These are phyloP conservation scores for Scedosporium apiospermum DNA, from an alignment of 2,329 filamentous ascomycete genomes.

Conservation along the genomic window DNA sequence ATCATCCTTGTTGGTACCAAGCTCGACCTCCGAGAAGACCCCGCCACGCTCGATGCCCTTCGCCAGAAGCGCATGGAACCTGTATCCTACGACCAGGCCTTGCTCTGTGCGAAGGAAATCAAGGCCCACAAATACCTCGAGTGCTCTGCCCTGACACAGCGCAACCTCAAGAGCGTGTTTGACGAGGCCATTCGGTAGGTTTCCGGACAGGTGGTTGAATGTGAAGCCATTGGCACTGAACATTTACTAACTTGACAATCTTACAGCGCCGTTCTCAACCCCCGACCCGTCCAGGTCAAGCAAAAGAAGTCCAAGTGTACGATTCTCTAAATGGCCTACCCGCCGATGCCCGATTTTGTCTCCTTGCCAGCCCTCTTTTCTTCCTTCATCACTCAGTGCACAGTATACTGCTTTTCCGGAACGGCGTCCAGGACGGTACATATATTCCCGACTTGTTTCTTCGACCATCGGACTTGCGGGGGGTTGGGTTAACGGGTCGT, in stretches of 20 bases:
- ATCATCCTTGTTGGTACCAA: conserved; percentile 97
- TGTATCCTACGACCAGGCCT: conserved; percentile 88
- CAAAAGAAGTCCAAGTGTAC: conserved; percentile 59
- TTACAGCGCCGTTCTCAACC: conserved; percentile 60
- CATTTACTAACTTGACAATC: conserved; percentile 17
- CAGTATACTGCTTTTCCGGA: conserved; percentile 11
- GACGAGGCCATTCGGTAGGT: conserved; percentile 94
- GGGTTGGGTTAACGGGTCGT: conserved; percentile 2
- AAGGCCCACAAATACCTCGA: conserved; percentile 95
- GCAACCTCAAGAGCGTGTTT: conserved; percentile 97
- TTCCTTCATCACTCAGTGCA: conserved; percentile 5
- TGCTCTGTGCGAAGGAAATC: conserved; percentile 86
- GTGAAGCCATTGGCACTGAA: conserved; percentile 13
- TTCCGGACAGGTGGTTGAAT: neutral
- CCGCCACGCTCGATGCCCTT: conserved; percentile 69
- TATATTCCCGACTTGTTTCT: conserved; percentile 19
- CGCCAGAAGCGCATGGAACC: conserved; percentile 92
- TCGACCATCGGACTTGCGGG: conserved; percentile 12
- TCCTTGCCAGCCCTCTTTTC: neutral
- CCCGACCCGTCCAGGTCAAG: conserved; percentile 47
- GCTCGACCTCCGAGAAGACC: conserved; percentile 88
- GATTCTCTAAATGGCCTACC: conserved; percentile 46
- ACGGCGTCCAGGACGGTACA: conserved; percentile 7
- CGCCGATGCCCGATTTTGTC: neutral
- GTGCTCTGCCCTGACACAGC: conserved; percentile 92